Evolutionary conservation across 768 basidiomycete species (phyloP).

Genomic region (Termitomyces sp.): DNA sequence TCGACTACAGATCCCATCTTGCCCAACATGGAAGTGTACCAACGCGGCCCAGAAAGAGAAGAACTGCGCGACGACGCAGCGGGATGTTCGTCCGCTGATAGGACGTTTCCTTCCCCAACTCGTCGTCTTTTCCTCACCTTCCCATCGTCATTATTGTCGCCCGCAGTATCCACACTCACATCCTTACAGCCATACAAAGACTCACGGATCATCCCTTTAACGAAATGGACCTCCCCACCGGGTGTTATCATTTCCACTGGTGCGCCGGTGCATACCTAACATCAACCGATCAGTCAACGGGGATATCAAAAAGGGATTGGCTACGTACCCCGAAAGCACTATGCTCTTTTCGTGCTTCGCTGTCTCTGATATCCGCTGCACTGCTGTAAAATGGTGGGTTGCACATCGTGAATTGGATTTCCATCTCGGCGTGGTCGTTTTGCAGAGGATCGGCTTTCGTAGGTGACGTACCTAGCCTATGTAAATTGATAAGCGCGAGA

Average conservation of each 20-base stretch:
- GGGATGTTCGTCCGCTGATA: not conserved
- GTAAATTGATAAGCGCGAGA: not conserved
- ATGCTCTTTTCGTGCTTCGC: constrained; percentile 59
- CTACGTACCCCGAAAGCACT: constrained; percentile 66
- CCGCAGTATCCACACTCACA: not conserved
- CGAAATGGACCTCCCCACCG: constrained; percentile 84
- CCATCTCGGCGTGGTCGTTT: constrained; percentile 13
- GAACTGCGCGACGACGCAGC: not conserved
- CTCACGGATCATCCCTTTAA: constrained; percentile 73
- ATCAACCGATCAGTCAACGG: too few relatives aligned
- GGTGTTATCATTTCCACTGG: constrained; percentile 84
- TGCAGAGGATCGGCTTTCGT: not conserved
- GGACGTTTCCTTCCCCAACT: not conserved
- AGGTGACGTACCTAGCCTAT: not conserved
- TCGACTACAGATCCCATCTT: constrained; percentile 71
- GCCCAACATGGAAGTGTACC: constrained; percentile 94
- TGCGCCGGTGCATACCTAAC: constrained; percentile 81
- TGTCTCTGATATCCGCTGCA: constrained; percentile 56
- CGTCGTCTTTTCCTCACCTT: not conserved
- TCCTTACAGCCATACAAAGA: constrained; percentile 33
- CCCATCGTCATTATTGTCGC: not conserved
- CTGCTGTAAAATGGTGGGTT: constrained; percentile 96
- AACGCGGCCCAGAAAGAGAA: constrained; percentile 36
- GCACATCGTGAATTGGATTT: constrained; percentile 85
- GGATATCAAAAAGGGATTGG: not conserved